Evolutionary conservation across 139 green algal genomes (phyloP).

Genomic region (Nannochloris sp.): DNA sequence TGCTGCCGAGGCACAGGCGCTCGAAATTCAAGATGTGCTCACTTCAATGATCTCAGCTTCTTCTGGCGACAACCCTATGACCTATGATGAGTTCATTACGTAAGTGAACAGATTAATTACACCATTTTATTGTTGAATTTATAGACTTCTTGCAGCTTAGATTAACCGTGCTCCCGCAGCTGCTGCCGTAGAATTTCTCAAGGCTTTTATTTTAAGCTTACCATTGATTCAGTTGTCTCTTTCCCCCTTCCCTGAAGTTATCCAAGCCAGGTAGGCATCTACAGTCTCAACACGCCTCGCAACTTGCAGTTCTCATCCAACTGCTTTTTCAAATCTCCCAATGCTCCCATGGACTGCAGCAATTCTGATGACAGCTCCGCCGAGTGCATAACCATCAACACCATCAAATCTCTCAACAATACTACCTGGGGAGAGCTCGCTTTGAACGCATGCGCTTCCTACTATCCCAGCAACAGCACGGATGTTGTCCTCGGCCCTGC

Average conservation of each 20-base stretch:
- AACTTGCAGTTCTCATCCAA: conserved; percentile 7
- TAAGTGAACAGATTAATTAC: too few species aligned
- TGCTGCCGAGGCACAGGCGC: not conserved
- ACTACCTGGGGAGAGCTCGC: conserved; percentile 2
- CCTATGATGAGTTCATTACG: conserved; percentile 4
- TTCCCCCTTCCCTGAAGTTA: too few species aligned
- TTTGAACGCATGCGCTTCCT: not conserved
- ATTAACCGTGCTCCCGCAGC: too few species aligned
- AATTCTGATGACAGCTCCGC: too few species aligned
- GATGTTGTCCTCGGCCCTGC: not conserved
- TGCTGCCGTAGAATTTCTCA: too few species aligned
- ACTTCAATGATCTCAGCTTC: conserved; percentile 1
- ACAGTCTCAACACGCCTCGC: not conserved
- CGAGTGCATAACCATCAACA: not conserved
- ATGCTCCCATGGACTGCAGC: not conserved
- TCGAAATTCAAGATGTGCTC: conserved; percentile 2
- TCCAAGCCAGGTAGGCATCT: conserved; percentile 5
- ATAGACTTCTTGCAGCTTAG: too few species aligned
- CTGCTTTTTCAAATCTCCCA: conserved; percentile 12
- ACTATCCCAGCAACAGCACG: not conserved
- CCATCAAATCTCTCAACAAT: not conserved
- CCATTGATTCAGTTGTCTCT: too few species aligned
- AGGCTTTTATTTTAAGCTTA: too few species aligned
- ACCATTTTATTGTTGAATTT: too few species aligned
- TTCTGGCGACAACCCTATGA: not conserved